Base-by-base conservation (phyloP, 352 stramenopile genomes). In the Phytophthora chlamydospora region DNA sequence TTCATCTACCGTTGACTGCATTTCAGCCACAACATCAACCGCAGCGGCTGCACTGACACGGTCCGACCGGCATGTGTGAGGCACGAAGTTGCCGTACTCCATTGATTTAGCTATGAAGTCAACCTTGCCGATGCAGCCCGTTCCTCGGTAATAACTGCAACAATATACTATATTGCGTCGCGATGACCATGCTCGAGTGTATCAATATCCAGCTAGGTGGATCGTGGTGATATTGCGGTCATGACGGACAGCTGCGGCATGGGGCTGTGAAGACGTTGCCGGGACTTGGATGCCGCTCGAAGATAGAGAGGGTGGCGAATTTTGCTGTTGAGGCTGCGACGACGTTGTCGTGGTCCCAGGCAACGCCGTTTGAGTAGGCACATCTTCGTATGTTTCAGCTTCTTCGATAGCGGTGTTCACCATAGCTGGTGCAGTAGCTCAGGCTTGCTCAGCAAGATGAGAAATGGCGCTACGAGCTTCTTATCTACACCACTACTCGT, bases 231-330 rank as follows among this genome's bases (percentile, higher is more conserved):
- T 4, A n/a, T 21, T 32, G 29, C 19, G 12, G 5, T n/a, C 19
- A 63, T 63, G 45, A 33, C 60, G 32, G 5, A 41, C 32, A 53
- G 29, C 45, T 11, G 29, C 4, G 27, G 8, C 14, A 9, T 53
- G 11, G 11, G 41, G 21, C 24, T 29, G 24, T 6, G 24, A 6
- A 29, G 24, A 0, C 24, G 24, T 0, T 3, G 24, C 6, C 24
- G 24, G 24, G 4, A 6, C 24, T 6, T 6, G 2, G 4, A 29
- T 29, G 24, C 6, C 24, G 24, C 2, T 29, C 24, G 24, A 3
- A 6, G 24, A 29, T 29, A 29, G n/a, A n/a, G n/a, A n/a, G n/a
- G n/a, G n/a, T n/a, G n/a, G n/a, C n/a, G n/a, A n/a, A n/a, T n/a
- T n/a, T n/a, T n/a, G n/a, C n/a, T n/a, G n/a, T n/a, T n/a, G n/a